Evolutionary conservation across 2,329 filamentous ascomycete species (phyloP).

Genomic region (Verticillium nonalfalfae): DNA sequence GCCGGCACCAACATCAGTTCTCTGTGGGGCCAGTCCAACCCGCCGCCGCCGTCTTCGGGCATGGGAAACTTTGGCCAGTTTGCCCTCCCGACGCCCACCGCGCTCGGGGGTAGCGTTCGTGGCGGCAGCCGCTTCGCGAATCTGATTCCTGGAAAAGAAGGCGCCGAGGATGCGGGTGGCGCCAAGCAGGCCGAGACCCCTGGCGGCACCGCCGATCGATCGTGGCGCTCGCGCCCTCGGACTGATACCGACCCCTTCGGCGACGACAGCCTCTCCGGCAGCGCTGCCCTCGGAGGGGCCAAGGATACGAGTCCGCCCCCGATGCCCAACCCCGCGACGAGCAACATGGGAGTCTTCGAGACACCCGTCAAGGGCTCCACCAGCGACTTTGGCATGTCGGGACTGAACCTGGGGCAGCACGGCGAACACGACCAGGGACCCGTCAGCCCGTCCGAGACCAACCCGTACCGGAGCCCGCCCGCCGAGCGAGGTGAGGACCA

Average conservation of each 20-base stretch:
- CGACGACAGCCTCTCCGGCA: slow-evolving; percentile 59
- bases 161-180: slow-evolving; percentile 53
- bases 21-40: slow-evolving; percentile 31
- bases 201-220: slow-evolving; percentile 26
- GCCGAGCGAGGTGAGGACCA: slow-evolving; percentile 64
- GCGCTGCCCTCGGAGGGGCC: slow-evolving; percentile 67
- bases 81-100: slow-evolving; percentile 54
- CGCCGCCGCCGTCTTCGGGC: slow-evolving; percentile 19
- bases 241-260: slow-evolving; percentile 74
- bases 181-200: slow-evolving; percentile 44
- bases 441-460: slow-evolving; percentile 88
- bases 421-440: slow-evolving; percentile 60
- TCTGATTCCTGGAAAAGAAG: slow-evolving; percentile 68
- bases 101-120: slow-evolving; percentile 54
- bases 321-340: slow-evolving; percentile 21
- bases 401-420: slow-evolving; percentile 50
- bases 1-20: slow-evolving; percentile 30
- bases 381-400: slow-evolving; percentile 57
- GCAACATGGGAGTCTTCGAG: slow-evolving; percentile 37
- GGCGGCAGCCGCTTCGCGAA: slow-evolving; percentile 83
- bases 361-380: slow-evolving; percentile 49
- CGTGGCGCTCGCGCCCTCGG: slow-evolving; percentile 55
- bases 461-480: slow-evolving; percentile 88
- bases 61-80: slow-evolving; percentile 92
- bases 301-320: slow-evolving; percentile 57